Percentiles rank a stretch among this genome's conserved stretches.
Conservation (phyloP, 176 grass and related monocot genomes). For the Areca catechu region DNA sequence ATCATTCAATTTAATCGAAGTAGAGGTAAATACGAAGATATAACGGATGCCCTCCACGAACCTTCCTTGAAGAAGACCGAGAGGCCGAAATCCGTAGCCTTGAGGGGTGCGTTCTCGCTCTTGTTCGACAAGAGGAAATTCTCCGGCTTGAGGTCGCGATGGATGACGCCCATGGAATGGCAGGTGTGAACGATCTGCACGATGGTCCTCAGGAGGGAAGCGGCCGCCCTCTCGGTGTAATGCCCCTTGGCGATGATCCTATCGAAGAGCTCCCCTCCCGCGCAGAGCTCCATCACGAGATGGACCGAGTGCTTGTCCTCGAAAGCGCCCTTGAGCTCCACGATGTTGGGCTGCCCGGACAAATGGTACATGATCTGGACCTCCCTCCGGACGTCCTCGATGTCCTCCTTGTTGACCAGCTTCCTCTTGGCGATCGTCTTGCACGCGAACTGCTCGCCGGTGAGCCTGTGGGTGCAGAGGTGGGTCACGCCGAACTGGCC, state of each 20-base stretch:
- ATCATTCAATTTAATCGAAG: too few relatives aligned
- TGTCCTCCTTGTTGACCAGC: conserved; percentile 14
- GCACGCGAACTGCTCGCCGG: conserved; percentile 9
- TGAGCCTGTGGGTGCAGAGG: conserved; percentile 57
- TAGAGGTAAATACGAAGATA: too few relatives aligned
- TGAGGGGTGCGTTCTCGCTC: conserved; percentile 15
- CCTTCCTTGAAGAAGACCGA: conserved; percentile 15
- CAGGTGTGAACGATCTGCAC: conserved; percentile 16
- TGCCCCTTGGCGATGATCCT: conserved; percentile 15
- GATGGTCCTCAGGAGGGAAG: conserved; percentile 11
- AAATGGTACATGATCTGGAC: conserved; percentile 20
- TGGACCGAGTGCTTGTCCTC: conserved; percentile 20
- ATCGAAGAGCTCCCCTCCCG: conserved; percentile 16
- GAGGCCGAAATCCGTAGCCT: conserved; percentile 11
- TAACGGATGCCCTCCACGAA: neutral
- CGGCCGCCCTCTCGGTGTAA: conserved; percentile 15
- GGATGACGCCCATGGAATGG: conserved; percentile 18
- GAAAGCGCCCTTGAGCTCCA: conserved; percentile 13
- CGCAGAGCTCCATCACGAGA: conserved; percentile 17
- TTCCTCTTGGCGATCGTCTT: conserved; percentile 17
- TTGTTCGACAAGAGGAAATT: conserved; percentile 7
- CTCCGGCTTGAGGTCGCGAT: conserved; percentile 13
- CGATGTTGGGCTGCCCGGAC: conserved; percentile 14
- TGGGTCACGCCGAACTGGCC: conserved; percentile 86
- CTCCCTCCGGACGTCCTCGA: conserved; percentile 19